Conservation (phyloP, 805 yeast genomes). For the Metschnikowia vanudenii region DNA sequence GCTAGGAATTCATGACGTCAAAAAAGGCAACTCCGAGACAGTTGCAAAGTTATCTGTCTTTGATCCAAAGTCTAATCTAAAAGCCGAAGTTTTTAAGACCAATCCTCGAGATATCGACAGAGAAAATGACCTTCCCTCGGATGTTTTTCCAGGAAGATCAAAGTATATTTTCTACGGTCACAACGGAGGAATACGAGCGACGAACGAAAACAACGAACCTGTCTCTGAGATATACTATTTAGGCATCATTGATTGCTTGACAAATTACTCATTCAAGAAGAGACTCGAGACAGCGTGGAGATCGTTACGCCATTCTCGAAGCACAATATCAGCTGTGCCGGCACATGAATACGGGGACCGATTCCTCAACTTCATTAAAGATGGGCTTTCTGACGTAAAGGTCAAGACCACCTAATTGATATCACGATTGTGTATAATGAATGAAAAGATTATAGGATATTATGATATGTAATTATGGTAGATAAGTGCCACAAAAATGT, state of each 20-base stretch:
- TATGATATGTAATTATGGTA: background rate
- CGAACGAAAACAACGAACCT: constrained; percentile 62
- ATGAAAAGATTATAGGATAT: background rate
- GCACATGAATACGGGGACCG: constrained; percentile 88
- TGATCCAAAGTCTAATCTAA: constrained; percentile 41
- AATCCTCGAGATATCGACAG: constrained; percentile 46
- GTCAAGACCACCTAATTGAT: constrained; percentile 7
- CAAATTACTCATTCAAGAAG: constrained; percentile 72
- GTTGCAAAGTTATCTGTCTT: constrained; percentile 42
- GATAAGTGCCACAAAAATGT: background rate
- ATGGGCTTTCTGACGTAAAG: constrained; percentile 23
- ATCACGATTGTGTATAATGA: background rate
- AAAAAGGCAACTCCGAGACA: constrained; percentile 48
- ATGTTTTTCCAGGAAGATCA: constrained; percentile 47
- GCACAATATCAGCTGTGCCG: constrained; percentile 83
- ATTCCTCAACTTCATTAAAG: constrained; percentile 66
- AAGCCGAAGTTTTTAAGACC: constrained; percentile 42
- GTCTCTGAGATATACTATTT: constrained; percentile 73
- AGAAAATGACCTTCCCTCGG: constrained; percentile 40
- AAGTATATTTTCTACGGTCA: constrained; percentile 65
- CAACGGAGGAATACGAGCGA: constrained; percentile 82
- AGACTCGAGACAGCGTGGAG: constrained; percentile 85
- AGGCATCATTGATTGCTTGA: constrained; percentile 92
- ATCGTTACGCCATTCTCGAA: constrained; percentile 63
- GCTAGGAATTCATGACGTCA: constrained; percentile 81